Evolutionary conservation across 2,329 filamentous ascomycete genomes (phyloP).

Genomic region (Ceratocystis papillata): DNA sequence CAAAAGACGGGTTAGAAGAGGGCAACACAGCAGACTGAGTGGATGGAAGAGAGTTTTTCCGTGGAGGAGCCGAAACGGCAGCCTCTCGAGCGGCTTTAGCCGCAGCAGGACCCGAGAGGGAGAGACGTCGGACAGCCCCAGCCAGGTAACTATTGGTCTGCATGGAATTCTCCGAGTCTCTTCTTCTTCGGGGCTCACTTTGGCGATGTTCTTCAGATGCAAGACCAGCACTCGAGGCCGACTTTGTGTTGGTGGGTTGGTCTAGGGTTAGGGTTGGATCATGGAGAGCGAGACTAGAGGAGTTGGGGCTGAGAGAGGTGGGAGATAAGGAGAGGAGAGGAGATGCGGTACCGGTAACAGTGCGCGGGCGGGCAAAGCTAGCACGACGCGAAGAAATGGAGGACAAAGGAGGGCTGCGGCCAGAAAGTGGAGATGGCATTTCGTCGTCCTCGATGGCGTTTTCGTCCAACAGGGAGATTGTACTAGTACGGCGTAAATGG

Average conservation of each 20-base stretch:
- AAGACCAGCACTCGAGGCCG: constrained; percentile 16
- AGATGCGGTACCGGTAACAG: constrained; percentile 22
- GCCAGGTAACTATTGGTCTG: constrained; percentile 18
- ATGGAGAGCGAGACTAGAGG: neutral
- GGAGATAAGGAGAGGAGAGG: constrained; percentile 12
- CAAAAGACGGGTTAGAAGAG: constrained; percentile 18
- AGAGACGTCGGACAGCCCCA: constrained; percentile 22
- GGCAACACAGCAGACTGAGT: neutral
- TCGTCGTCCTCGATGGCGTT: constrained; percentile 62
- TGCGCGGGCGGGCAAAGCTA: constrained; percentile 21
- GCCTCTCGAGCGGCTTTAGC: constrained; percentile 11
- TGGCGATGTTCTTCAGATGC: neutral
- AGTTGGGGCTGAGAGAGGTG: neutral
- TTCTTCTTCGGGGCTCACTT: neutral
- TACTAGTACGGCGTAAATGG: constrained; percentile 53
- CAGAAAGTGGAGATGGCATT: constrained; percentile 32
- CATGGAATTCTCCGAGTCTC: constrained; percentile 6
- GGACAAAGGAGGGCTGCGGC: constrained; percentile 17
- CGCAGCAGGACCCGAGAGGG: constrained; percentile 18
- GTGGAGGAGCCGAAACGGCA: neutral
- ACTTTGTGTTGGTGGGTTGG: constrained; percentile 16
- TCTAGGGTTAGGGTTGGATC: neutral
- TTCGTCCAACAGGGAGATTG: constrained; percentile 59
- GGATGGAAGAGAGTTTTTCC: constrained; percentile 10
- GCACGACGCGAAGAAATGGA: constrained; percentile 20